phyloP scores from a whole-genome alignment of 2,329 filamentous ascomycete genomes.

The Penicillium glabrum region DNA sequence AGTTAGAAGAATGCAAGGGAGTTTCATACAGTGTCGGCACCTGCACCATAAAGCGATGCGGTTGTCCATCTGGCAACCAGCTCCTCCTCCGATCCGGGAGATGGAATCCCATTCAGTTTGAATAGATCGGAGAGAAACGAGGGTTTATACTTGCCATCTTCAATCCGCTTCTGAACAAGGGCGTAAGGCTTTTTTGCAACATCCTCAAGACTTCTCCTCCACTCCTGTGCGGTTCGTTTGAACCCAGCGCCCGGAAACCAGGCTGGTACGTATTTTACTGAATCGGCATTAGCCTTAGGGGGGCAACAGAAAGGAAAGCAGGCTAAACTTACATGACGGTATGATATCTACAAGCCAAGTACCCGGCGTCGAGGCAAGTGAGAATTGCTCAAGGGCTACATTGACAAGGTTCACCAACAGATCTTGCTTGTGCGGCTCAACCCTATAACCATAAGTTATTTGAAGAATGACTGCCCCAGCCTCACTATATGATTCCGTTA shows the following conservation, averaged over 20 bases:
- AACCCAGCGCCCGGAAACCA: constrained; percentile 50
- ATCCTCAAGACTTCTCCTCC: background rate
- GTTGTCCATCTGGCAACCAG: constrained; percentile 33
- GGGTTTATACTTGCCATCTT: constrained; percentile 24
- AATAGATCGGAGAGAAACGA: constrained; percentile 42
- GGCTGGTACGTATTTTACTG: constrained; percentile 38
- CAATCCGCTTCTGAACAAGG: constrained; percentile 46
- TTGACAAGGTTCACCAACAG: constrained; percentile 46
- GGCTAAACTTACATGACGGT: constrained; percentile 37
- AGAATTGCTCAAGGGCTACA: constrained; percentile 42
- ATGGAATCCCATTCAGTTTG: background rate
- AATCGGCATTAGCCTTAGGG: background rate
- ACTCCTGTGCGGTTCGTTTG: constrained; percentile 40
- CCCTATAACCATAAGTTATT: background rate
- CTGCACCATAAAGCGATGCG: constrained; percentile 43
- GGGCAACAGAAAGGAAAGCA: background rate
- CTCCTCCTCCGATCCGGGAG: constrained; percentile 31
- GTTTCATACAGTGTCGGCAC: constrained; percentile 39
- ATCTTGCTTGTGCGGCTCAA: constrained; percentile 21
- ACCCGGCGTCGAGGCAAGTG: constrained; percentile 42
- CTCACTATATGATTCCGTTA: constrained; percentile 22
- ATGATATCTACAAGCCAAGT: constrained; percentile 49
- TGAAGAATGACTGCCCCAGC: constrained; percentile 38
- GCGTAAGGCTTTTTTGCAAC: constrained; percentile 25
- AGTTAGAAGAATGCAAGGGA: background rate